These are phyloP conservation scores for Nadsonia commutata DNA, from an alignment of 1,139 yeast genomes.

Conservation along the genomic window DNA sequence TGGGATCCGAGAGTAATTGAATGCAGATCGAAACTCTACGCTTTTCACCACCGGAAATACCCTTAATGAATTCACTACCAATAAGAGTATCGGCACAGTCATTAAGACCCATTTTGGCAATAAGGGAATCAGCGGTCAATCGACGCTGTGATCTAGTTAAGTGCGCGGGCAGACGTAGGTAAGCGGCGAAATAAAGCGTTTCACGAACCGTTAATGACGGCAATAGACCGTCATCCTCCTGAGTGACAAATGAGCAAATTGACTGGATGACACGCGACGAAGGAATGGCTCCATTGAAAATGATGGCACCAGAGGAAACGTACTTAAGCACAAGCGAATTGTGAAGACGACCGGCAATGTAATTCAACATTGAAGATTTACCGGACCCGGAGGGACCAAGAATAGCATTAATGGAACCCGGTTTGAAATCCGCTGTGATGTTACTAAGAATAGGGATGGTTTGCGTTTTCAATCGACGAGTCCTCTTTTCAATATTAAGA, in stretches of 20 bases:
- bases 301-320: constrained; percentile 27
- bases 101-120: constrained; percentile 51
- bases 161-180: constrained; percentile 33
- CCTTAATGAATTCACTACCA: constrained; percentile 60
- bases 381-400: constrained; percentile 91
- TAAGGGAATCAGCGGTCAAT: constrained; percentile 36
- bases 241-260: constrained; percentile 57
- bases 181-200: constrained; percentile 59
- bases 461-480: constrained; percentile 4
- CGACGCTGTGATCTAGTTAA: constrained; percentile 8
- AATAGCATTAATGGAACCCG: constrained; percentile 61
- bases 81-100: constrained; percentile 69
- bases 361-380: constrained; percentile 58
- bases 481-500: constrained; percentile 1
- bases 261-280: constrained; percentile 32
- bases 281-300: constrained; percentile 30
- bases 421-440: constrained; percentile 42
- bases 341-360: constrained; percentile 46
- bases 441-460: constrained; percentile 28
- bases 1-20: constrained; percentile 59
- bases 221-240: constrained; percentile 59
- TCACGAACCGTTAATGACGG: constrained; percentile 65
- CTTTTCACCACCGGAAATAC: constrained; percentile 79
- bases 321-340: constrained; percentile 29
- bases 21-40: constrained; percentile 72